Evolutionary conservation across 306 rosid genomes (phyloP).

Genomic region (Cyamopsis tetragonoloba): DNA sequence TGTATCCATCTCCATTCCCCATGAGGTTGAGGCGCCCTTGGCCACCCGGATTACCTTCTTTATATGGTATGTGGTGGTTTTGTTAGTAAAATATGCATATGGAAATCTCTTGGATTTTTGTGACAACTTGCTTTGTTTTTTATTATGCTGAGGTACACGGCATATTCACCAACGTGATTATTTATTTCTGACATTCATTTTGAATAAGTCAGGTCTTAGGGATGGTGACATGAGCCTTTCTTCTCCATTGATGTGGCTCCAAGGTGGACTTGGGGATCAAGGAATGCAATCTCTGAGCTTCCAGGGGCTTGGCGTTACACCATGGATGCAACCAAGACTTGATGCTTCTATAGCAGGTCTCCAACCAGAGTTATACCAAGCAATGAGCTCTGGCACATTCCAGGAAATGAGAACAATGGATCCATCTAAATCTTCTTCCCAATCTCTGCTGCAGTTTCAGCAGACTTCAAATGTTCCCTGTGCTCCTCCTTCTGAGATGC

Average conservation of each 20-base stretch:
- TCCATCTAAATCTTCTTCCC: slow-evolving; percentile 52
- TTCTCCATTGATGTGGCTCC: slow-evolving; percentile 77
- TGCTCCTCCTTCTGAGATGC: slow-evolving; percentile 55
- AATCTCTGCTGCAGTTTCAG: slow-evolving; percentile 68
- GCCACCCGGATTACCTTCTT: slow-evolving; percentile 77
- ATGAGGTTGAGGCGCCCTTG: slow-evolving; percentile 90
- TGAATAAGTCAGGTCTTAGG: slow-evolving; percentile 55
- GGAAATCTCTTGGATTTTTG: neutral
- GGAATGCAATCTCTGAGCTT: slow-evolving; percentile 74
- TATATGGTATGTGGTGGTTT: slow-evolving; percentile 44
- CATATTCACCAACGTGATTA: neutral
- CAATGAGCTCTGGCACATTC: slow-evolving; percentile 81
- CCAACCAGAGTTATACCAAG: slow-evolving; percentile 78
- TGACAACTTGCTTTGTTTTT: neutral
- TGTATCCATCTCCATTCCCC: slow-evolving; percentile 86
- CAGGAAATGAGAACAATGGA: slow-evolving; percentile 75
- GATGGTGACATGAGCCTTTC: slow-evolving; percentile 62
- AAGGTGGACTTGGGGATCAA: slow-evolving; percentile 64
- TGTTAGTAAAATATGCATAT: slow-evolving; percentile 11
- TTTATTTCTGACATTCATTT: neutral
- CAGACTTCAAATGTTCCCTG: slow-evolving; percentile 53
- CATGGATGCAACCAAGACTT: slow-evolving; percentile 85
- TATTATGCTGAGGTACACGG: neutral
- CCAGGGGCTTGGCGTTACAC: slow-evolving; percentile 73
- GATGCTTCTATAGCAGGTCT: slow-evolving; percentile 69